Conservation (phyloP, 2,329 filamentous ascomycete genomes). For the Monilinia fructicola region DNA sequence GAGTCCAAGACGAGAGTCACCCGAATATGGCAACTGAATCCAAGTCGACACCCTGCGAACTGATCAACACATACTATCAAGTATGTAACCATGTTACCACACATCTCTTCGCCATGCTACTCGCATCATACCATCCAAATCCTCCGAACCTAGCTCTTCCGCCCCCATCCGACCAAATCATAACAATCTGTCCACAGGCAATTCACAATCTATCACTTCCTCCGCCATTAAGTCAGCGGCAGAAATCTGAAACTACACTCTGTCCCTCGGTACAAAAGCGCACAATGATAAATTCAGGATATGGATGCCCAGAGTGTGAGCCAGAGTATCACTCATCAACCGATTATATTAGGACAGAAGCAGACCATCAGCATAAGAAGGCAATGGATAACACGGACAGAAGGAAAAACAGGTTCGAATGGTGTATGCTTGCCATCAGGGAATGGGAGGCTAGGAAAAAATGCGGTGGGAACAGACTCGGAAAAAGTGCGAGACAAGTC, state of each 20-base stretch:
- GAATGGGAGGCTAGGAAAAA: constrained; percentile 16
- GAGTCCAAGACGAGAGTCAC: not conserved
- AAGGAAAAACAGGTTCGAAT: constrained; percentile 4
- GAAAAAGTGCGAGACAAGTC: not conserved
- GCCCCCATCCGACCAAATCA: not conserved
- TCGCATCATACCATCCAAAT: not conserved
- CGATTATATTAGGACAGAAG: not conserved
- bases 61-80: constrained; percentile 16
- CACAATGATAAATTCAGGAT: constrained; percentile 15
- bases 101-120: constrained; percentile 13
- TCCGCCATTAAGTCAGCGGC: not conserved
- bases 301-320: constrained; percentile 21
- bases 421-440: constrained; percentile 19
- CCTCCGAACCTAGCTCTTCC: not conserved
- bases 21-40: constrained; percentile 3
- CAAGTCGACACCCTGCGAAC: constrained; percentile 1
- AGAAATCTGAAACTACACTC: not conserved
- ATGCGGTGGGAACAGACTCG: not conserved
- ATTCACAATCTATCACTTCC: constrained; percentile 17
- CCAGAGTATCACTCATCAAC: constrained; percentile 14
- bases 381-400: not conserved
- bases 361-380: not conserved
- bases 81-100: constrained; percentile 17
- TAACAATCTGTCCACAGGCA: constrained; percentile 17
- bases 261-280: not conserved